These are phyloP conservation scores for Gnomoniopsis sp. DNA, from an alignment of 2,329 filamentous ascomycete genomes.

Conservation along the genomic window DNA sequence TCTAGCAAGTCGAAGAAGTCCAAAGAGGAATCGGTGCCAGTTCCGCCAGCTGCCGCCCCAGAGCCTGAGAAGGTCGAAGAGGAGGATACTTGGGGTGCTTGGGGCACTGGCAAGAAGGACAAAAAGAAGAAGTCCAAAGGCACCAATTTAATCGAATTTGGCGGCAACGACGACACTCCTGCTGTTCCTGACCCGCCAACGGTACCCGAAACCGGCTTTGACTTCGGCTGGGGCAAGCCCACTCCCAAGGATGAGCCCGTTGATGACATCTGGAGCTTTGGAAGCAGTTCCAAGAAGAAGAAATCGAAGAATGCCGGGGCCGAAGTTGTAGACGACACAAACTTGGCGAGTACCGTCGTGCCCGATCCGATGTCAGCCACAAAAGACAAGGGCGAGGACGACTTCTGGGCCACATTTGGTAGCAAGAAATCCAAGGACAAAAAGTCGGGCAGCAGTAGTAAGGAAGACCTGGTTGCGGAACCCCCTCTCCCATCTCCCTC, in stretches of 20 bases:
- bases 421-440: constrained; percentile 44
- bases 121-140: constrained; percentile 24
- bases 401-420: constrained; percentile 39
- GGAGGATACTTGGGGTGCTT: constrained; percentile 26
- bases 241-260: constrained; percentile 35
- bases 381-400: constrained; percentile 31
- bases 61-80: constrained; percentile 19
- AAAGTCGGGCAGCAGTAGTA: constrained; percentile 26
- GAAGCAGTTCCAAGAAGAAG: constrained; percentile 46
- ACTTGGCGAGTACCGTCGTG: constrained; percentile 42
- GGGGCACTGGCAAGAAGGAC: constrained; percentile 25
- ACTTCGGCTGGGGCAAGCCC: constrained; percentile 28
- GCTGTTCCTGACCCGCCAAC: constrained; percentile 5
- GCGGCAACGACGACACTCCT: constrained; percentile 17
- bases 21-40: constrained; percentile 22
- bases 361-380: constrained; percentile 43
- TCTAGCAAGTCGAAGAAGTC: constrained; percentile 39
- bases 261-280: constrained; percentile 36
- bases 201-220: constrained; percentile 24
- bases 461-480: constrained; percentile 34
- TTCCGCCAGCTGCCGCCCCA: constrained; percentile 13
- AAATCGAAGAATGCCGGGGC: constrained; percentile 47
- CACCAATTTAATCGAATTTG: constrained; percentile 14
- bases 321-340: constrained; percentile 40
- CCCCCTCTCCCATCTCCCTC: constrained; percentile 46